Conservation (phyloP, 352 stramenopile genomes). For the Globisporangium paroecandrum region DNA sequence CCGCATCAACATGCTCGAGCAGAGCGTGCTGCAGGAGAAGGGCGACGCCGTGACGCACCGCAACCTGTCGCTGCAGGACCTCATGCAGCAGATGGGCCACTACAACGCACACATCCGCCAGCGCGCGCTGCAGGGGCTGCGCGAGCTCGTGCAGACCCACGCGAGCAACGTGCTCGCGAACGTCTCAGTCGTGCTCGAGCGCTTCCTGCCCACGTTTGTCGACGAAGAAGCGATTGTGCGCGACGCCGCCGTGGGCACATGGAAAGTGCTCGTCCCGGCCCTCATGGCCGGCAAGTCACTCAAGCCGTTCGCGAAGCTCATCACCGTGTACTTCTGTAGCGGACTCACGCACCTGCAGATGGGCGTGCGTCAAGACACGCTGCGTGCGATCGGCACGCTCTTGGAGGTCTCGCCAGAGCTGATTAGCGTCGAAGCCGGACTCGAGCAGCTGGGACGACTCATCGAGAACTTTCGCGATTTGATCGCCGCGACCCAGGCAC, state of each 20-base stretch:
- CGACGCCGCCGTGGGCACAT: conserved; percentile 60
- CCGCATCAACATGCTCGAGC: conserved; percentile 80
- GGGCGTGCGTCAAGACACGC: conserved; percentile 67
- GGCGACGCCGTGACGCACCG: conserved; percentile 61
- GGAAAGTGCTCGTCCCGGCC: conserved; percentile 64
- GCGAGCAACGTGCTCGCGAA: conserved; percentile 66
- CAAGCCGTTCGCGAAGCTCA: conserved; percentile 66
- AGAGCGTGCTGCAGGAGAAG: conserved; percentile 76
- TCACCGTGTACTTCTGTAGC: conserved; percentile 77
- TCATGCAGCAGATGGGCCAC: conserved; percentile 64
- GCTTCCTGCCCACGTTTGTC: conserved; percentile 67
- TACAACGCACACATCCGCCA: conserved; percentile 83
- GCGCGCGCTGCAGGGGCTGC: conserved; percentile 58
- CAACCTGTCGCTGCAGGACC: conserved; percentile 59
- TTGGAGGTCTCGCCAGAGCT: conserved; percentile 60
- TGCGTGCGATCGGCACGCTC: conserved; percentile 63
- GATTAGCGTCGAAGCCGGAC: conserved; percentile 44
- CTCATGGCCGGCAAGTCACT: conserved; percentile 49
- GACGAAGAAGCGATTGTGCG: conserved; percentile 80
- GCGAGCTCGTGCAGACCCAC: conserved; percentile 52
- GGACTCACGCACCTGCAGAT: conserved; percentile 77
- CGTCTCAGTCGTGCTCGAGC: conserved; percentile 66
- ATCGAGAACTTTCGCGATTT: conserved; percentile 82
- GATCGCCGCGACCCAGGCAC: conserved; percentile 53
- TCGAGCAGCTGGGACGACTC: conserved; percentile 55